Base-by-base conservation (phyloP, 2,329 filamentous ascomycete species). In the Thelonectria blattea region DNA sequence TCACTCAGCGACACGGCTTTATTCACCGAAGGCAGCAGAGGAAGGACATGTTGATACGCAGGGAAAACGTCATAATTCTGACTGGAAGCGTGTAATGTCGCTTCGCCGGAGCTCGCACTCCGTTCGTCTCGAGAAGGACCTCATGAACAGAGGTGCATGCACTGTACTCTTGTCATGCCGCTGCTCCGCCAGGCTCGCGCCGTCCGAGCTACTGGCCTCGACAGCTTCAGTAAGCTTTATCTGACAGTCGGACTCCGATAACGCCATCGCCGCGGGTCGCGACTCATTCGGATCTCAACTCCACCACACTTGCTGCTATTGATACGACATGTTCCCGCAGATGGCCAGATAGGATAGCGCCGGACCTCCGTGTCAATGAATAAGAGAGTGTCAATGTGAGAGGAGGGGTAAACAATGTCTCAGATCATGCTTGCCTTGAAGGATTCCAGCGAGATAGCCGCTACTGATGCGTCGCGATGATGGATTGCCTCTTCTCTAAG, bases 181-280 rank as follows among this genome's bases (percentile, higher is more conserved):
- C n/a, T n/a, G n/a, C 57, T 18, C 34, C 27, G 15, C 53, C 50
- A 52, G 55, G 24, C 41, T 48, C 34, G 45, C 45, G 50, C 46
- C 42, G 30, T 50, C 50, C 42, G 34, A 70, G 60, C 63, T 66
- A 58, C 60, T 24, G 5, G 22, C 22, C 22, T 45, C 8, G 57
- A 60, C 54, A 53, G 17, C 41, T 45, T 64, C 50, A 57, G 46
- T 24, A 41, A 53, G 65, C 56, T 65, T 60, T 66, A 66, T 68
- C 65, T 68, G 32, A 37, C 34, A 37, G 34, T 37, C 34, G 11
- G 34, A 51, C 39, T 67, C 67, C 59, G 68, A 71, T 71, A 71
- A 71, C 69, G 65, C 68, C 69, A 71, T 71, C 59, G 61, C 52
- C 41, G 48, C 59, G 54, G 49, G 56, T 65, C 62, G 56, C 53